Base-by-base conservation (phyloP, 257 asterid species). In the Solanum sejunctum region DNA sequence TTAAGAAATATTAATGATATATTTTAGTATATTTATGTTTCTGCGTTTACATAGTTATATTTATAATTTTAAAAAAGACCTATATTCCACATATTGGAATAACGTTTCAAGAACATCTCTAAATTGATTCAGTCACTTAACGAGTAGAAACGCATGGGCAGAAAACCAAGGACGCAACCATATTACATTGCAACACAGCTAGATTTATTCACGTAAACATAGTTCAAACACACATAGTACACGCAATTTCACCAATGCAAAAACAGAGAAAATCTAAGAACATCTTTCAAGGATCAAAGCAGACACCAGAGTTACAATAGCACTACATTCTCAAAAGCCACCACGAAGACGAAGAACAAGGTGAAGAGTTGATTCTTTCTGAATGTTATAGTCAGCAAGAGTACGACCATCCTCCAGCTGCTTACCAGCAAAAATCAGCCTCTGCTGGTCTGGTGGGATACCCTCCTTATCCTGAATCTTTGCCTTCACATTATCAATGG, bases 321-420 rank as follows among this genome's bases (percentile, higher is more conserved):
- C 61, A 75, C 1, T 23, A 49, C 13, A 75, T 23, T 13, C 60
- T 75, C 60, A 75, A 49, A 49, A 75, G 61, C 82, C 82, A 75
- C 82, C 82, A 75, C 82, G 82, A 10, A 75, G 82, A 23, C 82
- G 82, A 23, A 75, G 82, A 21, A 75, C 82, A 18, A 75, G 61
- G 23, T 75, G 82, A 47, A 75, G 82, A 13, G 82, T 75, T 23
- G 82, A 75, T 8, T 75, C 82, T 49, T 75, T 75, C 82, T 80
- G 84, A 15, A 75, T 75, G 82, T 75, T 75, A 49, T 75, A 75
- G 7, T 75, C 82, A 13, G 82, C 82, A 49, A 80, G 54, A 54
- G 84, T 80, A 7, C 84, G 84, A 32, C 84, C 84, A 58, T 80
- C 84, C 55, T 80, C 84, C 84, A 80, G 71, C 84, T 80, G 84